Evolutionary conservation across 805 yeast species (phyloP).

Genomic region (Myxozyma neglecta): DNA sequence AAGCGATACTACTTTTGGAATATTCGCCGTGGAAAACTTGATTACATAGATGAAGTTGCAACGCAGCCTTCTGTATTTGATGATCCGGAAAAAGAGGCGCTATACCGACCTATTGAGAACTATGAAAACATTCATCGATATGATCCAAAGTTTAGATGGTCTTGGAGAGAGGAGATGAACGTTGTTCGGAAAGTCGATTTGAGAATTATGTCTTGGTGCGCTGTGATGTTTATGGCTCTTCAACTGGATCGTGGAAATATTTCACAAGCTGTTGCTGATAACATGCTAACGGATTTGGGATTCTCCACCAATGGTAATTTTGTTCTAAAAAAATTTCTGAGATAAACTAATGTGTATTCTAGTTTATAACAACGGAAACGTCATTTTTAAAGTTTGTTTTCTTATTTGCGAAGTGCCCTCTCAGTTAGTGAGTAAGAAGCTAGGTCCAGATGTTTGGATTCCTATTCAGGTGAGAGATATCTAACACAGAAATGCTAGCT

Average conservation of each 20-base stretch:
- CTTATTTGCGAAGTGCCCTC: slow-evolving; percentile 63
- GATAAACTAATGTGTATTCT: not conserved
- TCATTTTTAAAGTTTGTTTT: slow-evolving; percentile 55
- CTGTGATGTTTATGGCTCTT: slow-evolving; percentile 56
- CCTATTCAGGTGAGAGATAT: slow-evolving; percentile 47
- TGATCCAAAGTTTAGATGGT: slow-evolving; percentile 63
- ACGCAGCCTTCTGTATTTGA: slow-evolving; percentile 32
- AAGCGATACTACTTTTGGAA: slow-evolving; percentile 24
- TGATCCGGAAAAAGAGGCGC: slow-evolving; percentile 28
- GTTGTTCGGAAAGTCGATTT: slow-evolving; percentile 54
- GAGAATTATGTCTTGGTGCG: slow-evolving; percentile 55
- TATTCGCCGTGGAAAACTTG: not conserved
- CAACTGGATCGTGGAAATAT: slow-evolving; percentile 60
- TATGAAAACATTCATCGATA: slow-evolving; percentile 43
- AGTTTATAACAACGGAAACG: slow-evolving; percentile 37
- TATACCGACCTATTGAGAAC: slow-evolving; percentile 17
- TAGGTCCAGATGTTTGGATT: slow-evolving; percentile 65
- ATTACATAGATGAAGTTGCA: slow-evolving; percentile 21
- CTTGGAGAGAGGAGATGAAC: slow-evolving; percentile 51
- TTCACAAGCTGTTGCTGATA: slow-evolving; percentile 55
- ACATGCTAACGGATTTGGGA: slow-evolving; percentile 51
- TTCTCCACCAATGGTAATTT: slow-evolving; percentile 49
- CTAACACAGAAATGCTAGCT: not conserved
- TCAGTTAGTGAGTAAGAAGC: slow-evolving; percentile 59
- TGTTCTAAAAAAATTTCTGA: too few species aligned